Conservation (phyloP, 345 rosid genomes). For the Triadica sebifera region DNA sequence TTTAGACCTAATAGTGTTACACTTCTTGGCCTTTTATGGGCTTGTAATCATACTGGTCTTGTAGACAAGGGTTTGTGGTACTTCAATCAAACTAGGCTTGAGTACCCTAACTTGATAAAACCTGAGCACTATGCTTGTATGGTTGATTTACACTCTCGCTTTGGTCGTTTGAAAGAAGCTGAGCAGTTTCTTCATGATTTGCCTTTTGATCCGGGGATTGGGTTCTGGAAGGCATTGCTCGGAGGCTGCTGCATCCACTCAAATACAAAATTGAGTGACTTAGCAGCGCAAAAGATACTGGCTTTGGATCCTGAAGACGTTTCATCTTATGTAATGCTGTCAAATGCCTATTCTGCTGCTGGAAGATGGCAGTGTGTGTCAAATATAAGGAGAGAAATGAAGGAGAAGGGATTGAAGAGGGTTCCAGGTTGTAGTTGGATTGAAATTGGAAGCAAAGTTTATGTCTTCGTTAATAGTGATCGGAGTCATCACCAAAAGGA, state of each 20-base stretch:
- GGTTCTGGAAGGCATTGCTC: constrained; percentile 86
- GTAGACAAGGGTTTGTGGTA: constrained; percentile 57
- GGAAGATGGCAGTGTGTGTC: constrained; percentile 65
- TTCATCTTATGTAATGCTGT: constrained; percentile 78
- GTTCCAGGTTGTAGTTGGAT: constrained; percentile 83
- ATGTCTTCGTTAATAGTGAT: constrained; percentile 56
- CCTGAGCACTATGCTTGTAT: constrained; percentile 75
- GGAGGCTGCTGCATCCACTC: constrained; percentile 81
- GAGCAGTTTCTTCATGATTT: constrained; percentile 43
- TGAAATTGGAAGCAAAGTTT: constrained; percentile 48
- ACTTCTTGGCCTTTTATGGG: constrained; percentile 66
- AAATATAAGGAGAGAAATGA: constrained; percentile 50
- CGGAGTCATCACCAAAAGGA: constrained; percentile 43
- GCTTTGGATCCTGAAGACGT: constrained; percentile 70
- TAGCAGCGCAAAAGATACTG: constrained; percentile 54
- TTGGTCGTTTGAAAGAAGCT: constrained; percentile 62
- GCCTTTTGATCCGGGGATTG: constrained; percentile 73
- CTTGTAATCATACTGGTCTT: constrained; percentile 78
- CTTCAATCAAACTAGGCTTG: constrained; percentile 43
- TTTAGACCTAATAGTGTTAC: constrained; percentile 61
- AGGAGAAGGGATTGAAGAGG: constrained; percentile 53
- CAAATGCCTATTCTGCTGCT: constrained; percentile 67
- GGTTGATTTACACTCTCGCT: constrained; percentile 76
- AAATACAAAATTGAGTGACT: constrained; percentile 45
- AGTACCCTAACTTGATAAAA: constrained; percentile 40